Evolutionary conservation across 345 rosid genomes (phyloP), one percentile per base, ranked within the genome.

Genomic region (Turritis glabra): DNA sequence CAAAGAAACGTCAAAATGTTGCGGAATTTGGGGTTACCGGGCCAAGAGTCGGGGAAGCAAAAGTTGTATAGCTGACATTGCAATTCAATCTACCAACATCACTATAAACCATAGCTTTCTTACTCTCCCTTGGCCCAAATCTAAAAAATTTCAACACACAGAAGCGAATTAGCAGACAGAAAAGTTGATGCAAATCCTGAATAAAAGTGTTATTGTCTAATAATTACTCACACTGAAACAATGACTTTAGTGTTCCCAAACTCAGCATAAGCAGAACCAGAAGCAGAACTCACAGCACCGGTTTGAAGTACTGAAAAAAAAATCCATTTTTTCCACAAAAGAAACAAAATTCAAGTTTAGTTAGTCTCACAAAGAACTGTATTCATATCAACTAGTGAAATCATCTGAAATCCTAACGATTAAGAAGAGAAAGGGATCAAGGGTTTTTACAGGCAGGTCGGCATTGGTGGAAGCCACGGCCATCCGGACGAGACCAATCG

Each of bases 71-170:
- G 86, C 86, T 90, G 55, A 95, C 89, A 79, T 80, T 85, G 82
- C 99, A 92, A 73, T 95, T 95, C 67, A 92, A 67, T 57, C 93
- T 72, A 32, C 99, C 99, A 40, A 76, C 82, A 59, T 90, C 96
- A 59, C 96, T 89, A 62, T 88, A 95, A 90, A 71, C 82, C 95
- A 87, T 90, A 23, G 99, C 96, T 81, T 92, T 95, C 88, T 90
- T 92, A 80, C 96, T 95, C 79, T 95, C 98, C 78, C 97, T 86
- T n/a, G 99, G 99, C 64, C 99, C 99, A 81, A 92, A 95, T 57
- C 99, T 95, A 82, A 71, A 47, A 82, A 71, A 47, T 50, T 30
- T 47, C 15, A 61, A 56, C 23, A 62, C 35, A 48, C 21, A 8
- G 23, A 22, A 32, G 10, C 30, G 4, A 23, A n/a, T 21, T 22